Percentiles rank a stretch among this genome's conserved stretches.
These are phyloP conservation scores for Clonostachys sp. DNA, from an alignment of 2,329 filamentous ascomycete genomes.

Conservation along the genomic window DNA sequence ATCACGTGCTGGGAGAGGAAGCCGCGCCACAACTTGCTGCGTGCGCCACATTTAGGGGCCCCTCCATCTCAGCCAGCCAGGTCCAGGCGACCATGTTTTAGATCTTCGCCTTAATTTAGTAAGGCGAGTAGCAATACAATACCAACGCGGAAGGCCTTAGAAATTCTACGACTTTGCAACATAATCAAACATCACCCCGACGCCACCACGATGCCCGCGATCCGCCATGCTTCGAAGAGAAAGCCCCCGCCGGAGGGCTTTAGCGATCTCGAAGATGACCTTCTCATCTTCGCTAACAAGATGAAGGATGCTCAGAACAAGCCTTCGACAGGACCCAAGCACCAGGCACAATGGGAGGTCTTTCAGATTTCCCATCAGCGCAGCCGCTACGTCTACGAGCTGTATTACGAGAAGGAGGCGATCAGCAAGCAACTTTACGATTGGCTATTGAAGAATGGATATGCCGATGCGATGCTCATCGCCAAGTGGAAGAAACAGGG, in stretches of 20 bases:
- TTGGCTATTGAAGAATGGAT: constrained; percentile 93
- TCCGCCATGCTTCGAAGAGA: constrained; percentile 69
- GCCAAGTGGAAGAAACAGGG: constrained; percentile 99
- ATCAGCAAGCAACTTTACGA: constrained; percentile 92
- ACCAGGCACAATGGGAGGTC: constrained; percentile 93
- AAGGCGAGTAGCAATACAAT: not conserved
- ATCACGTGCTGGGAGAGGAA: no score
- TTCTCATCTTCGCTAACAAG: constrained; percentile 82
- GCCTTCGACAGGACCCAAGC: constrained; percentile 72
- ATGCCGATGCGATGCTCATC: constrained; percentile 91
- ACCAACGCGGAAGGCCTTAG: not conserved
- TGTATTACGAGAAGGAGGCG: constrained; percentile 97
- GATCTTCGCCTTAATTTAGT: not conserved
- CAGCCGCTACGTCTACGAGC: constrained; percentile 88
- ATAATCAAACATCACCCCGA: not conserved
- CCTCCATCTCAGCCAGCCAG: no score
- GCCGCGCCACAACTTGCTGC: no score
- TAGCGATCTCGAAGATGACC: constrained; percentile 81
- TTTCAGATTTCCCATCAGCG: constrained; percentile 96
- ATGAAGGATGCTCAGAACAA: constrained; percentile 96
- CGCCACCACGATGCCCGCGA: constrained; percentile 60
- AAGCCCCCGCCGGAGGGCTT: constrained; percentile 85
- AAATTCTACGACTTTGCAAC: not conserved
- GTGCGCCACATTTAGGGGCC: no score
- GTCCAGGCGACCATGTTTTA: no score